Base-by-base conservation (phyloP, 1,284 basidiomycete genomes). In the Leccinum ponderosum region DNA sequence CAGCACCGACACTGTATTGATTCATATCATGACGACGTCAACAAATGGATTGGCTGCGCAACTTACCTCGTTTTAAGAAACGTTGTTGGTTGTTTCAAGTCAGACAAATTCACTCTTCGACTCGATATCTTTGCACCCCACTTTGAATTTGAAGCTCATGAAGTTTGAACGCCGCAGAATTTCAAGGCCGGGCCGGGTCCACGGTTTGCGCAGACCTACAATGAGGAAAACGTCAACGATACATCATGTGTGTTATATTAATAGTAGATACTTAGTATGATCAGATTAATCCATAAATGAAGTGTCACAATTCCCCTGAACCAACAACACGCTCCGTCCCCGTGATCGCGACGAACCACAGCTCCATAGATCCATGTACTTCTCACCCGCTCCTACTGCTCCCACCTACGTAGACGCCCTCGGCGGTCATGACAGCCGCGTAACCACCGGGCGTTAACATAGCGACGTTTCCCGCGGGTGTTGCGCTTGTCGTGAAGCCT, bases 361-460 rank as follows among this genome's bases (percentile, higher is more conserved):
- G 8, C 25, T 44, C 14, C 37, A 52, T 31, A 29, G 15, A 44
- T 14, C 17, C 35, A 33, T 7, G 4, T 14, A 5, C 15, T n/a
- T 53, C 20, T 39, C 44, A 59, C 37, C 29, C 39, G n/a, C 7
- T 55, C 25, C 59, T 61, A 52, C 57, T 56, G 31, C 53, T 57
- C 6, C 57, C 70, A 8, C 73, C 71, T 0, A 72, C 73, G n/a
- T 74, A 72, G 47, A 72, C 72, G 1, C 71, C 71, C 6, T 72
- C 73, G 6, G 71, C 62, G 1, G 71, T 72, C 71, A 75, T 71
- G 29, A 72, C 56, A 3, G 73, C 71, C 0, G 71, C 66, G 33
- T 75, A 68, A 0, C 71, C 73, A 4, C 71, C 71, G 1, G 71
- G 73, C 0, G 71, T 72, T 35, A 75, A 31, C 73, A 72, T 72